Percentiles rank a stretch among this genome's conserved stretches.
Conservation (phyloP, 768 basidiomycete genomes). For the Macrolepiota albuminosa region DNA sequence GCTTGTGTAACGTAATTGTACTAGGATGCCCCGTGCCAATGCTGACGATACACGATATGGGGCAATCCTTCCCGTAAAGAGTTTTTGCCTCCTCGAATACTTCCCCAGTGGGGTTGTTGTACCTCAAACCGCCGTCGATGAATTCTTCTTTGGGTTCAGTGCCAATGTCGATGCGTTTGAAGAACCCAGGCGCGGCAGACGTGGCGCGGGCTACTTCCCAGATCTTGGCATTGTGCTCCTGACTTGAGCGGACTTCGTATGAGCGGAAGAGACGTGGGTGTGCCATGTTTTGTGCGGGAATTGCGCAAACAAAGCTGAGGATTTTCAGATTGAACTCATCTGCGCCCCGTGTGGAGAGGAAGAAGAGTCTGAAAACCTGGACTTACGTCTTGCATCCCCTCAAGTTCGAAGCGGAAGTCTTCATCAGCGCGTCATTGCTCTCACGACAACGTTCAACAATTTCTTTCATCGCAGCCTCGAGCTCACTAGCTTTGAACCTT, state of each 20-base stretch:
- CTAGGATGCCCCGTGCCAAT: conserved; percentile 8
- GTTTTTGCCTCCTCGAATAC: background rate
- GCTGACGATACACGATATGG: conserved; percentile 7
- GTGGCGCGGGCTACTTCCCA: conserved; percentile 28
- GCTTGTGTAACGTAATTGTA: background rate
- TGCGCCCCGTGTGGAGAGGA: background rate
- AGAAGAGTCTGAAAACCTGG: too few species aligned
- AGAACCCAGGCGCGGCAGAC: conserved; percentile 22
- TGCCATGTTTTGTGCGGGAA: background rate
- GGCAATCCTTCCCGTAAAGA: background rate
- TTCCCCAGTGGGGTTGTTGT: conserved; percentile 11
- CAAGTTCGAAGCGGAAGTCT: background rate
- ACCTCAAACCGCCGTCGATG: conserved; percentile 14
- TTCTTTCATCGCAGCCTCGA: background rate
- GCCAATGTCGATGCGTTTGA: conserved; percentile 17
- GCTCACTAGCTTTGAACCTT: background rate
- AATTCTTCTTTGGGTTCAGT: conserved; percentile 3
- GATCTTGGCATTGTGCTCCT: conserved; percentile 14
- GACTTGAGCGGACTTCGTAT: background rate
- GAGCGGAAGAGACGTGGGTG: conserved; percentile 13
- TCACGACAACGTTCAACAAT: background rate
- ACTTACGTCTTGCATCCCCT: conserved; percentile 4
- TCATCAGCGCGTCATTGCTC: conserved; percentile 2
- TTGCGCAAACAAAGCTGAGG: conserved; percentile 1
- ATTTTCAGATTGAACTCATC: background rate